These are phyloP conservation scores for Xylaria sp. DNA, from an alignment of 2,329 filamentous ascomycete genomes.

Conservation along the genomic window DNA sequence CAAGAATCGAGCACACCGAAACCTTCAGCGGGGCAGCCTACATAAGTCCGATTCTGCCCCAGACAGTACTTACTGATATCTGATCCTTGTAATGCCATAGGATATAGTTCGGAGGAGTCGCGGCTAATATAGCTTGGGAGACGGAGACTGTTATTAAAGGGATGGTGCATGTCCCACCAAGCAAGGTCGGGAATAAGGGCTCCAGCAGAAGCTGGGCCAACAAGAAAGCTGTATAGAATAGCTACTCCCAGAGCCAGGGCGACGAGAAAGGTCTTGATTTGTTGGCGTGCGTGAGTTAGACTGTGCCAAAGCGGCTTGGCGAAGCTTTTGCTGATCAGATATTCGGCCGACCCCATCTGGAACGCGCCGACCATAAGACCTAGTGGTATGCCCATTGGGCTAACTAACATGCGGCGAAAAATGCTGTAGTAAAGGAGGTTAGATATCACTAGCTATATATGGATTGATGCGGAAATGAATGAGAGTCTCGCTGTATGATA, in stretches of 20 bases:
- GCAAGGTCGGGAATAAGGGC: slow-evolving; percentile 18
- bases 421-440: slow-evolving; percentile 8
- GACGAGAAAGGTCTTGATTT: slow-evolving; percentile 17
- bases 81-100: neutral
- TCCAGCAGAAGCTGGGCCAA: slow-evolving; percentile 32
- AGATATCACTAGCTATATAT: neutral
- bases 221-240: slow-evolving; percentile 26
- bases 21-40: slow-evolving; percentile 17
- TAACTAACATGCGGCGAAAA: slow-evolving; percentile 32
- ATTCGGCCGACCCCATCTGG: slow-evolving; percentile 32
- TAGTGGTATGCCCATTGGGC: slow-evolving; percentile 24
- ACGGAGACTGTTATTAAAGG: slow-evolving; percentile 18
- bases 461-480: neutral
- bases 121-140: slow-evolving; percentile 24
- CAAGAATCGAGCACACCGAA: slow-evolving; percentile 11
- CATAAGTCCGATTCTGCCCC: neutral
- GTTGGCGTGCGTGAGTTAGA: neutral
- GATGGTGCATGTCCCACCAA: slow-evolving; percentile 22
- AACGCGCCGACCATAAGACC: slow-evolving; percentile 35
- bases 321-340: slow-evolving; percentile 28
- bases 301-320: slow-evolving; percentile 16
- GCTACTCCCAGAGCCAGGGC: slow-evolving; percentile 24
- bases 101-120: slow-evolving; percentile 9
- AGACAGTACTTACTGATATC: neutral
- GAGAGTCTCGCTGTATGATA: neutral